Evolutionary conservation across 345 rosid species (phyloP).

Genomic region (Excoecaria cochinchinensis): DNA sequence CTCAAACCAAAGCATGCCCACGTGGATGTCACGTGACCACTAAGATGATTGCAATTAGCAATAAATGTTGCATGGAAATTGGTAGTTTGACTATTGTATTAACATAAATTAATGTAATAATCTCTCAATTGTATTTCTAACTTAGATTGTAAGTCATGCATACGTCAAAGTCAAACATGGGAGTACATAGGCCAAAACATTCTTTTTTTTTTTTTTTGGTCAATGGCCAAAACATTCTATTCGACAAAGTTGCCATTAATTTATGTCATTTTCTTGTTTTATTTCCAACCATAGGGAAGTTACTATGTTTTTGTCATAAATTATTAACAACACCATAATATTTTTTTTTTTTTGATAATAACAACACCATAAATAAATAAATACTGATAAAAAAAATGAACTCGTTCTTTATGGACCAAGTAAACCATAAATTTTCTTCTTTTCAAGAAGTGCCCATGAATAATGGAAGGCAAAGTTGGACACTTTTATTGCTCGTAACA

Average conservation of each 20-base stretch:
- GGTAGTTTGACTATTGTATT: no score
- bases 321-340: neutral
- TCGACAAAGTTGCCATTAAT: neutral
- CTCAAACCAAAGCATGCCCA: neutral
- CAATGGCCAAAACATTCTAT: slow-evolving; percentile 9
- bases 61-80: no score
- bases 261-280: slow-evolving; percentile 14
- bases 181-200: slow-evolving; percentile 14
- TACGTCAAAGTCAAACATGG: slow-evolving; percentile 27
- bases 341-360: neutral
- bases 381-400: neutral
- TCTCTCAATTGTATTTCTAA: neutral
- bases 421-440: neutral
- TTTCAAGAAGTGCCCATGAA: neutral
- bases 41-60: neutral
- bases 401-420: neutral
- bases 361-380: no score
- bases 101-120: no score
- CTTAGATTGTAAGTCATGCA: slow-evolving; percentile 19
- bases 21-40: slow-evolving; percentile 13
- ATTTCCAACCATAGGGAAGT: neutral
- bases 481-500: neutral
- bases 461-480: slow-evolving; percentile 4
- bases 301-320: neutral
- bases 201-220: neutral